phyloP scores from a whole-genome alignment of 768 basidiomycete genomes.

The Naganishia onofrii region DNA sequence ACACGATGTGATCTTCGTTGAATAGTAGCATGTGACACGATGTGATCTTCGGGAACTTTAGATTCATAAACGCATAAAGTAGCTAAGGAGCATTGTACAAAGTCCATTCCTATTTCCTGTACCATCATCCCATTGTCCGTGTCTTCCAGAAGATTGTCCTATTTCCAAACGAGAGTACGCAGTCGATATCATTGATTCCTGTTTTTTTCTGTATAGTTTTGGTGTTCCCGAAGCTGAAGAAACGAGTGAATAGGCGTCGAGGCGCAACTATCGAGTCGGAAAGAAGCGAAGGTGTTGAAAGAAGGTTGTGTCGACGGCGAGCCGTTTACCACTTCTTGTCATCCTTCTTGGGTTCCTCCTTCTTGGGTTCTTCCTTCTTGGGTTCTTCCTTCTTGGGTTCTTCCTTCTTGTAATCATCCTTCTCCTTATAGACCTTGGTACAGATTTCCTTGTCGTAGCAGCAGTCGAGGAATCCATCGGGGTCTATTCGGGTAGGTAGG shows the following conservation, averaged over 20 bases:
- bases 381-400: slow-evolving; percentile 1
- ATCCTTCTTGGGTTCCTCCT: too few relatives aligned
- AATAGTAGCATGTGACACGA: too few relatives aligned
- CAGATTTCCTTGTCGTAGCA: slow-evolving; percentile 22
- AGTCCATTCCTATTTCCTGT: background rate
- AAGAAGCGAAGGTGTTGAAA: background rate
- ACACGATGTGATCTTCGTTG: too few relatives aligned
- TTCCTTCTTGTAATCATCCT: too few relatives aligned
- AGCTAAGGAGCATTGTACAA: slow-evolving; percentile 7
- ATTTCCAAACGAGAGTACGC: too few relatives aligned
- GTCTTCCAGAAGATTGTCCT: background rate
- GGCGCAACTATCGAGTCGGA: background rate
- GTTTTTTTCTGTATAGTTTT: background rate
- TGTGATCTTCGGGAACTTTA: too few relatives aligned
- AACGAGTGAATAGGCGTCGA: slow-evolving; percentile 7
- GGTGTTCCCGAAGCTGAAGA: background rate
- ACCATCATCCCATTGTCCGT: background rate
- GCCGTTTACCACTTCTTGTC: slow-evolving; percentile 11
- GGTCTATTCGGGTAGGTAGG: slow-evolving; percentile 9
- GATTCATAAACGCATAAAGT: background rate
- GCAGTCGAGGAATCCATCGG: slow-evolving; percentile 20
- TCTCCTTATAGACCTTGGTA: slow-evolving; percentile 6
- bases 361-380: too few relatives aligned
- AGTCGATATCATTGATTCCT: too few relatives aligned
- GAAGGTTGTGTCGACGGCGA: too few relatives aligned